Percentiles rank a stretch among this genome's conserved stretches.
These are phyloP conservation scores for Purpureocillium takamizusanense DNA, from an alignment of 2,329 filamentous ascomycete genomes.

Conservation along the genomic window DNA sequence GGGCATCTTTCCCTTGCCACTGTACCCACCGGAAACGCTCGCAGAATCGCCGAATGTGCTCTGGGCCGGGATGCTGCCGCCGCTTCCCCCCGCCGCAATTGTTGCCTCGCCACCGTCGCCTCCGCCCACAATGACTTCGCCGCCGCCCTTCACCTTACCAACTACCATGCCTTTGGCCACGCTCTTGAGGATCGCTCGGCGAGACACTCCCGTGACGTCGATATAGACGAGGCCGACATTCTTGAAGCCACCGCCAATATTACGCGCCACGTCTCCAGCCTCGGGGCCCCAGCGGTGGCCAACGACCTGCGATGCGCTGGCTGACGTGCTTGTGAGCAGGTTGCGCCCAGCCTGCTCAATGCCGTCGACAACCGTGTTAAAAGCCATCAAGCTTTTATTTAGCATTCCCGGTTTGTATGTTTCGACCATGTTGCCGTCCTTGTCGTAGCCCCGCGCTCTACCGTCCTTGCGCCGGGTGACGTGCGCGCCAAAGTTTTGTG, in stretches of 20 bases:
- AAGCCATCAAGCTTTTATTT: conserved; percentile 95
- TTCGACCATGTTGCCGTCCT: conserved; percentile 56
- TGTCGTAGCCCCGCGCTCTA: conserved; percentile 51
- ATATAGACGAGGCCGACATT: conserved; percentile 97
- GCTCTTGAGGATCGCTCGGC: conserved; percentile 82
- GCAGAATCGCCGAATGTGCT: conserved; percentile 14
- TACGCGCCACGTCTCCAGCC: conserved; percentile 66
- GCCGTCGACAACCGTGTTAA: conserved; percentile 87
- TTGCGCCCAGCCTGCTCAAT: conserved; percentile 80
- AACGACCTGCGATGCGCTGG: conserved; percentile 77
- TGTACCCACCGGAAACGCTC: conserved; percentile 7
- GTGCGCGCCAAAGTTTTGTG: conserved; percentile 80
- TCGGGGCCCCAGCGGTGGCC: conserved; percentile 83
- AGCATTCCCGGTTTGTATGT: conserved; percentile 82
- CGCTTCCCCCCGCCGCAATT: conserved; percentile 11
- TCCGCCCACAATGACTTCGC: conserved; percentile 65
- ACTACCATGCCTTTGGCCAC: conserved; percentile 96
- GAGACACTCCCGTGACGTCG: conserved; percentile 85
- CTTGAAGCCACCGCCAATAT: conserved; percentile 79
- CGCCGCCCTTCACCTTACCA: conserved; percentile 65
- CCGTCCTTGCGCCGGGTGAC: conserved; percentile 47
- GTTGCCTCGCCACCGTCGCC: conserved; percentile 31
- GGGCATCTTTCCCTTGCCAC: conserved; percentile 22
- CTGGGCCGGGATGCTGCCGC: conserved; percentile 11
- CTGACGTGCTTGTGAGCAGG: conserved; percentile 63